Evolutionary conservation across 169 alveolate genomes (phyloP), one percentile per base, ranked within the genome.

Genomic region (Plasmodium billcollinsi): DNA sequence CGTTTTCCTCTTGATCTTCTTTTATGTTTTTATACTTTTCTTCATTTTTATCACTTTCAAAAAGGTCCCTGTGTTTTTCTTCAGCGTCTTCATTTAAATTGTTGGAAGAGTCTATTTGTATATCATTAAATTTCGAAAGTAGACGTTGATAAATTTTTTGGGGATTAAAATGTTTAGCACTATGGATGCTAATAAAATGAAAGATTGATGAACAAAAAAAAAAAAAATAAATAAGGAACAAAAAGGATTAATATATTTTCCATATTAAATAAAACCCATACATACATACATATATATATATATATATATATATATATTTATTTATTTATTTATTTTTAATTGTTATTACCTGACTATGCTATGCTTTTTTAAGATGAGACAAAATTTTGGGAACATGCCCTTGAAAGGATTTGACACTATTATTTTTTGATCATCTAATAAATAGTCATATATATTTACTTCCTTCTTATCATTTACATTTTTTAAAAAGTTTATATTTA

Each of bases 361-460:
- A 3, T 78, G 76, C 8, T 14, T 70, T 52, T 52, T 67, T 12
- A 78, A 52, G 29, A 66, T n/a, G 18, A 83, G 9, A 24, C 91
- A 62, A 62, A 83, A 67, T 7, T 8, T 5, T 29, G 91, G 91
- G 39, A 83, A 83, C 29, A 47, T 20, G 14, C 70, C 74, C 73
- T 69, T 69, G 18, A 83, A 83, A 12, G 83, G 83, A 18, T 83
- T 83, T 33, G 80, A 59, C 3, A 83, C 24, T 54, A 83, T 69
- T 29, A 83, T 39, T n/a, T 83, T 69, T 9, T 49, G 33, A 43
- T 83, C 83, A 6, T 83, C 58, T 49, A 83, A 11, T 33, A 83
- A 47, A 21, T 69, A 83, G 0, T 52, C 62, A 12, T 11, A 5
- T 24, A 21, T 59, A 43, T 56, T 47, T 12, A 83, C 24, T 15